These are phyloP conservation scores for Adansonia grandidieri DNA, from an alignment of 441 rosid species.

Conservation along the genomic window DNA sequence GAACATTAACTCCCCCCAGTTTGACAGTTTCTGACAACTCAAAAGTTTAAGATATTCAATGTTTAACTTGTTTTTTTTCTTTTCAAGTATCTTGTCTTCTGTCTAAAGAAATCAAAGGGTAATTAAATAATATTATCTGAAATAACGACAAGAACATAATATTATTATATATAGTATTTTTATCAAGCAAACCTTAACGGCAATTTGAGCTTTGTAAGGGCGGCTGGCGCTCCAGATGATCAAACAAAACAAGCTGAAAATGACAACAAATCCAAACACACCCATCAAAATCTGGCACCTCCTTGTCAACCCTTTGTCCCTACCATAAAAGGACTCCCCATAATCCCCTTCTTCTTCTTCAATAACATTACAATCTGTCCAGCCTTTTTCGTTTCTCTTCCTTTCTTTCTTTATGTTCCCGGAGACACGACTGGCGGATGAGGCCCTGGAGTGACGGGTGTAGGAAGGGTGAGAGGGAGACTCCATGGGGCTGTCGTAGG, in stretches of 20 bases:
- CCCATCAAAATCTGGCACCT: constrained; percentile 52
- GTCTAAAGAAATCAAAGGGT: constrained; percentile 12
- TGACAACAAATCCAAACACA: constrained; percentile 31
- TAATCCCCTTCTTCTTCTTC: constrained; percentile 44
- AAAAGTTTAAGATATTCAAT: too few relatives aligned
- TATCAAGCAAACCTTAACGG: constrained; percentile 40
- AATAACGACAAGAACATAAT: constrained; percentile 3
- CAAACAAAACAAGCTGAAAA: constrained; percentile 48
- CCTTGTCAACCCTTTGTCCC: constrained; percentile 35
- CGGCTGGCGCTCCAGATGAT: constrained; percentile 56
- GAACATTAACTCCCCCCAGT: neutral
- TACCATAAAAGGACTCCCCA: constrained; percentile 30
- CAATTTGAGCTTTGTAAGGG: constrained; percentile 42
- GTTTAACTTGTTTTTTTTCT: neutral
- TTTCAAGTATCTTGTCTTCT: neutral
- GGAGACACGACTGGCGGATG: constrained; percentile 50
- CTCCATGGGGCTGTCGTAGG: constrained; percentile 40
- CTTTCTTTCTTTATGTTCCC: constrained; percentile 41
- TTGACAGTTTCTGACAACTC: neutral
- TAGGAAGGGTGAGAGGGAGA: constrained; percentile 60
- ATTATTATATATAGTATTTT: neutral
- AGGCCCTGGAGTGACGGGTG: constrained; percentile 49
- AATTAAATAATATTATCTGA: constrained; percentile 17
- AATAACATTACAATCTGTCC: constrained; percentile 48
- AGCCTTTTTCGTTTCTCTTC: constrained; percentile 50